Conservation (phyloP, 257 asterid genomes). For the Capsicum rhomboideum region DNA sequence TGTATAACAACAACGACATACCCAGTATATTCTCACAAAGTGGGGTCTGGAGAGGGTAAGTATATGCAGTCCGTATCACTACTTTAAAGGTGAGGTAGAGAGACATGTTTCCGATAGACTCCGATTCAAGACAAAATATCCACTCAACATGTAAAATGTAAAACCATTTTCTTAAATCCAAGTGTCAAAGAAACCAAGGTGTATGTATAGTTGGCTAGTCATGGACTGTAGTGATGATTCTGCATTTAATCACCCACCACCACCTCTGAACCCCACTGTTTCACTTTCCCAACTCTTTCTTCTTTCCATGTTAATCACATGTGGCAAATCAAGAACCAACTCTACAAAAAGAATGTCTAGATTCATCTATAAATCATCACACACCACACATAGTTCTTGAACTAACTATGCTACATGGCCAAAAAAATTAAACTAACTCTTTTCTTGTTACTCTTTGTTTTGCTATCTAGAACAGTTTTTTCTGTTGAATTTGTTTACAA, state of each 20-base stretch:
- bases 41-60: too few species aligned
- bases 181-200: not conserved
- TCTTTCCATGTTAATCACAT: not conserved
- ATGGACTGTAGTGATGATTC: not conserved
- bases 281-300: not conserved
- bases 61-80: too few species aligned
- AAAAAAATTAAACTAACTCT: not conserved
- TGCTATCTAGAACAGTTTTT: constrained; percentile 21
- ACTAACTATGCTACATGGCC: constrained; percentile 30
- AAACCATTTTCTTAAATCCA: not conserved
- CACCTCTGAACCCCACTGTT: not conserved
- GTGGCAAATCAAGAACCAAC: not conserved
- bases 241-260: not conserved
- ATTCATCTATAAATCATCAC: not conserved
- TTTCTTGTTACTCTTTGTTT: constrained; percentile 13
- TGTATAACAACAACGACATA: too few species aligned
- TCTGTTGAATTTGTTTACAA: constrained; percentile 34
- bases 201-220: not conserved
- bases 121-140: too few species aligned
- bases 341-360: not conserved
- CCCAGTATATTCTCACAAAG: too few species aligned
- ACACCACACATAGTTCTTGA: not conserved
- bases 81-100: too few species aligned
- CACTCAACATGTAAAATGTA: not conserved
- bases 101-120: too few species aligned